phyloP scores from a whole-genome alignment of 345 rosid species.

The Syzygium aromaticum region DNA sequence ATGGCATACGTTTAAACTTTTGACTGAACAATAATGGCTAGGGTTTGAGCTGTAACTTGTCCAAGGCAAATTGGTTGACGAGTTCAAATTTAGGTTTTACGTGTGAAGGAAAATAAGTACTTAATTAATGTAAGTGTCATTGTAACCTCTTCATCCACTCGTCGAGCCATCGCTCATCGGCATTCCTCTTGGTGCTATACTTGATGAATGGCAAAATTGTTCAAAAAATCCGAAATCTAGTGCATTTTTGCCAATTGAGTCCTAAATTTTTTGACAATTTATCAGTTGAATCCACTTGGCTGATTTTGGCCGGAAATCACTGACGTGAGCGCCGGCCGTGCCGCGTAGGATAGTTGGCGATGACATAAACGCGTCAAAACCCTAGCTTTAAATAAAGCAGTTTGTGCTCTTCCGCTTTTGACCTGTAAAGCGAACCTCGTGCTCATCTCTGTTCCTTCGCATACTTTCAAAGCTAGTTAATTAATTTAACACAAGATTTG shows the following conservation, averaged over 20 bases:
- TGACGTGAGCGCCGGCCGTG: too few relatives aligned
- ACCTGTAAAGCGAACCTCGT: background rate
- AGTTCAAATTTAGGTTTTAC: background rate
- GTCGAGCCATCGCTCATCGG: background rate
- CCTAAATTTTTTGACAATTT: too few relatives aligned
- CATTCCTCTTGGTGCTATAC: background rate
- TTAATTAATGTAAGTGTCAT: background rate
- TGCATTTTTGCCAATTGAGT: too few relatives aligned
- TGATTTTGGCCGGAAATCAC: too few relatives aligned
- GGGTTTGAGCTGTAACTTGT: background rate
- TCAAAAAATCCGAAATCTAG: too few relatives aligned
- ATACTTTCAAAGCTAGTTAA: background rate
- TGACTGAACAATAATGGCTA: background rate
- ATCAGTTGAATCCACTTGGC: too few relatives aligned
- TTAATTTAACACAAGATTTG: background rate
- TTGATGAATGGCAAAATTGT: background rate
- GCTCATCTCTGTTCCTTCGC: background rate
- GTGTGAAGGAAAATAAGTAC: background rate
- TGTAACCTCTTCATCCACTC: background rate
- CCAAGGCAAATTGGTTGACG: background rate
- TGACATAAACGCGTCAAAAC: background rate
- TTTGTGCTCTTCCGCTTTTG: background rate
- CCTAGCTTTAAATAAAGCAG: background rate
- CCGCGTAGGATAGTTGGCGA: too few relatives aligned
- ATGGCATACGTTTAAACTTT: background rate